phyloP scores from a whole-genome alignment of 352 stramenopile species.

The Globisporangium radiosum region DNA sequence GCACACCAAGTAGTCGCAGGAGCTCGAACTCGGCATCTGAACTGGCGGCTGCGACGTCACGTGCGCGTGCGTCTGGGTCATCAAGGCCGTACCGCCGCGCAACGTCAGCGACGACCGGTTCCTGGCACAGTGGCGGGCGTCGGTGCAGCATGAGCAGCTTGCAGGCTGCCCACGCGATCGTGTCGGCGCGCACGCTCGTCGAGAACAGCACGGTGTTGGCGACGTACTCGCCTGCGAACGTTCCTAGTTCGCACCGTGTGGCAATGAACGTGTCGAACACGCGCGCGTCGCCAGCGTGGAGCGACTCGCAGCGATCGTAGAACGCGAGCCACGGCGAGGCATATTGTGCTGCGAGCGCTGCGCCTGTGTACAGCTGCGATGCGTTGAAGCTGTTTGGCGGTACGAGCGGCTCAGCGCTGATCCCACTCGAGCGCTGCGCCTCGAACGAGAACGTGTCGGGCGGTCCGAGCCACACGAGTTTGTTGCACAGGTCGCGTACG shows the following conservation, averaged over 20 bases:
- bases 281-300: constrained; percentile 9
- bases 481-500: constrained; percentile 25
- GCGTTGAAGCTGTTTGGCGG: constrained; percentile 10
- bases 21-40: constrained; percentile 49
- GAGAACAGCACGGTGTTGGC: constrained; percentile 31
- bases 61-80: constrained; percentile 15
- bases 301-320: constrained; percentile 19
- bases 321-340: constrained; percentile 24
- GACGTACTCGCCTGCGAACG: constrained; percentile 6
- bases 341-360: constrained; percentile 9
- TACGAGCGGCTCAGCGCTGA: constrained; percentile 11
- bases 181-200: constrained; percentile 37
- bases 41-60: constrained; percentile 26
- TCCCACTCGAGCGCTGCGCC: constrained; percentile 7
- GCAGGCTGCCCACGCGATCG: constrained; percentile 46
- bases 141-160: constrained; percentile 46
- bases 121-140: constrained; percentile 45
- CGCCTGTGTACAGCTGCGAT: constrained; percentile 8
- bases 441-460: constrained; percentile 18
- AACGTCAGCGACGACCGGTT: constrained; percentile 49
- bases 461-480: constrained; percentile 24
- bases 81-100: constrained; percentile 29
- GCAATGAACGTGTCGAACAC: constrained; percentile 11
- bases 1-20: constrained; percentile 33
- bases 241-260: constrained; percentile 21